Percentiles rank a stretch among this genome's conserved stretches.
These are phyloP conservation scores for Melampsora americana DNA, from an alignment of 1,284 basidiomycete genomes.

Conservation along the genomic window DNA sequence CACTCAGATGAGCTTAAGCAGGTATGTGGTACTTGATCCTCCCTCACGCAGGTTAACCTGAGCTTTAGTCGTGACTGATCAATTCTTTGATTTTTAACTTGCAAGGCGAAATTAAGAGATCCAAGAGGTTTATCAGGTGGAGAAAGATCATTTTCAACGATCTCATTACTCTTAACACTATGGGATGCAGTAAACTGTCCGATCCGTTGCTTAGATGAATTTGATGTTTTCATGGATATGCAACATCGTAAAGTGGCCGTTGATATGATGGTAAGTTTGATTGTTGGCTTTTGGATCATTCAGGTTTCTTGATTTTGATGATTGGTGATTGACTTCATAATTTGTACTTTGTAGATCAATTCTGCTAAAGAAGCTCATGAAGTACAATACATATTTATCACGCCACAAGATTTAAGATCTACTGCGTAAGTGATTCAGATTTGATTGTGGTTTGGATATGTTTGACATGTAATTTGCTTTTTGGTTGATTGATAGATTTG, in stretches of 20 bases:
- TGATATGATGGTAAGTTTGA: conserved; percentile 69
- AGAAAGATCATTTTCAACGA: conserved; percentile 95
- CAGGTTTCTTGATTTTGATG: too few relatives aligned
- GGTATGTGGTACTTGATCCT: conserved; percentile 31
- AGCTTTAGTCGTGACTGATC: conserved; percentile 38
- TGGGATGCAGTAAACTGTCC: conserved; percentile 96
- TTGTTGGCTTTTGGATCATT: background rate
- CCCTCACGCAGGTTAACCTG: background rate
- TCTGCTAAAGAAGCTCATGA: conserved; percentile 75
- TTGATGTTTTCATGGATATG: conserved; percentile 87
- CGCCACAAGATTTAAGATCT: conserved; percentile 60
- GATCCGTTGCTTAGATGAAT: conserved; percentile 81
- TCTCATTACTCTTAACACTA: conserved; percentile 82
- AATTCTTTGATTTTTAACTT: background rate
- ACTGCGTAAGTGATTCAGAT: conserved; percentile 1
- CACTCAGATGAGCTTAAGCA: conserved; percentile 33
- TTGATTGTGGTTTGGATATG: background rate
- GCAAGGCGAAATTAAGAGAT: conserved; percentile 26
- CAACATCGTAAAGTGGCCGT: conserved; percentile 86
- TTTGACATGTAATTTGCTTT: too few relatives aligned
- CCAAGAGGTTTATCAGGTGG: conserved; percentile 73
- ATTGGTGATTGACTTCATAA: too few relatives aligned
- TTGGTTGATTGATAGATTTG: conserved; percentile 3
- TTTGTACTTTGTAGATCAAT: conserved; percentile 60
- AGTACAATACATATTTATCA: conserved; percentile 88